Base-by-base conservation (phyloP, 83 land plant species). In the Picea engelmannii region DNA sequence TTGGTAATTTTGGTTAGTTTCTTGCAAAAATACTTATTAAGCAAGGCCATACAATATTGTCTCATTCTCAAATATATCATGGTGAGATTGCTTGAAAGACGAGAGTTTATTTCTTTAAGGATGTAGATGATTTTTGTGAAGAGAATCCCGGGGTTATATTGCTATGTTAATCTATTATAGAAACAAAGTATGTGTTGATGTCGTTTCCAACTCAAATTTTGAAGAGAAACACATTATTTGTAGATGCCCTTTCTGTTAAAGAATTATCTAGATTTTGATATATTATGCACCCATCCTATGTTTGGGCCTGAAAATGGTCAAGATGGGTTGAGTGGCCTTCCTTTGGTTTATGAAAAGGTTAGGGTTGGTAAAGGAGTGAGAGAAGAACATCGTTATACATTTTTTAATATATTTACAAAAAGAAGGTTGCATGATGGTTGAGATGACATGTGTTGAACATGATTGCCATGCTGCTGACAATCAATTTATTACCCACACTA, bases 51-150 rank as follows among this genome's bases (percentile, higher is more conserved):
- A n/a, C n/a, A n/a, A n/a, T n/a, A n/a, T n/a, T n/a, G n/a, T n/a
- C n/a, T n/a, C n/a, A n/a, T n/a, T n/a, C n/a, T n/a, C n/a, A n/a
- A n/a, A n/a, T n/a, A n/a, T n/a, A n/a, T n/a, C n/a, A n/a, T n/a
- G n/a, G n/a, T n/a, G n/a, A n/a, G n/a, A n/a, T n/a, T n/a, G n/a
- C n/a, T n/a, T n/a, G n/a, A n/a, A n/a, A n/a, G n/a, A n/a, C n/a
- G n/a, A 93, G 95, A 38, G 40, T 38, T 38, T 38, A 4, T 38
- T 38, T 38, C 40, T 38, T 38, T 5, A 38, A 38, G 40, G 40
- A 38, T 38, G 40, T 38, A 20, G 90, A 94, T 83, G 96, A 94
- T 52, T 92, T 94, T 61, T 94, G 93, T 82, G 95, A 94, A 80
- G 88, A 90, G 78, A 88, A 89, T 67, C 91, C 91, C 44, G 91